Base-by-base conservation (phyloP, 2,329 filamentous ascomycete genomes). In the Drechslerella coelobrocha region DNA sequence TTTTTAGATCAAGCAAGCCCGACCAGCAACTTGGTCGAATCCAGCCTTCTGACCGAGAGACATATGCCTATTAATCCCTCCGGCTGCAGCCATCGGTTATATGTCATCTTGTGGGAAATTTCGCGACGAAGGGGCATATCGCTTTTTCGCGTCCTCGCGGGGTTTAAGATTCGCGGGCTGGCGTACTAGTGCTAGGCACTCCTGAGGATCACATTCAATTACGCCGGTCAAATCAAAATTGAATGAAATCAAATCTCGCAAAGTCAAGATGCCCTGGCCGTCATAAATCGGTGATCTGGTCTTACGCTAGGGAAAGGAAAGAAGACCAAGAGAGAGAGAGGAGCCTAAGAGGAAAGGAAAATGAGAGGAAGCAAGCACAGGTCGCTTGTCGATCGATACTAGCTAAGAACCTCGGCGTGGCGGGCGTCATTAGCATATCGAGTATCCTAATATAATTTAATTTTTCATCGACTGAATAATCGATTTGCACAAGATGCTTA, bases 41-140 rank as follows among this genome's bases (percentile, higher is more conserved):
- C 14, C 41, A 19, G 41, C 41, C 41, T 45, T 45, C 41, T 45
- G 41, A 45, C 19, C 8, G 41, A 45, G 37, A 12, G 37, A 17
- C 7, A 41, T 5, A 12, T 14, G 29, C 29, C 29, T 34, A 6
- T 34, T 34, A 34, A 34, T 31, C 29, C 7, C 7, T 41, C 37
- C 9, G 4, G 4, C 37, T 12, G 6, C 37, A 41, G 37, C 37
- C 37, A 41, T 41, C 37, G 37, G 37, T 12, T 41, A 41, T 41
- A 14, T 17, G 7, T 14, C 9, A 17, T 41, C n/a, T 8, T 31
- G 6, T 6, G 29, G 29, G 29, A 31, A 6, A 31, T 31, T 31
- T 12, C 12, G 29, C 29, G 29, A 31, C 29, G 6, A 12, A 12
- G 29, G 12, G 6, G 29, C 29, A 6, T 31, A 6, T 6, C 12